Base-by-base conservation (phyloP, 352 stramenopile genomes). In the Saprolegnia diclina region DNA sequence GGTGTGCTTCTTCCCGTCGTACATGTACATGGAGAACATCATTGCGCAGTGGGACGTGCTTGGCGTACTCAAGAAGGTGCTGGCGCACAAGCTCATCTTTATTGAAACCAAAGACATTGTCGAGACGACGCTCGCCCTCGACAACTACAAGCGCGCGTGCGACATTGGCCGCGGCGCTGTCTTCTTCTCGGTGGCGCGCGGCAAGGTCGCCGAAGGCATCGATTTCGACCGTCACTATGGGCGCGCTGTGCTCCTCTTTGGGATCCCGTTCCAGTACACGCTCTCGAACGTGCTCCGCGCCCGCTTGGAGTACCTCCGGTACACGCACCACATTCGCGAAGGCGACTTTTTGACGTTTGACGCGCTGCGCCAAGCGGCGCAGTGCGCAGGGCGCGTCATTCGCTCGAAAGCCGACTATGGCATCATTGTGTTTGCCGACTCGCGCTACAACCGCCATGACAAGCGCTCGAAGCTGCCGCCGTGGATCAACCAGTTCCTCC, bases 81-180 rank as follows among this genome's bases (percentile, higher is more conserved):
- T 98, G 11, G 86, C 97, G 48, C 91, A 95, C 65, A 99, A 99
- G 79, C 76, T 99, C 19, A 78, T 99, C 11, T 99, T 99, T 68
- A 98, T 99, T 50, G 97, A 99, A 81, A 99, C 97, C 10, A 99
- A 99, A 67, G 97, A 99, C 79, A 97, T 99, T 59, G 95, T 99
- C 26, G 97, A 99, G 79, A 99, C 97, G 22, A 99, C 97, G 16
- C 76, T 99, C 37, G 97, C 97, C 16, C 80, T 99, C 22, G 94
- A 99, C 71, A 99, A 99, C 75, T 99, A 97, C 85, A 96, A 97
- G 71, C 92, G 97, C 64, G 97, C 97, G 0, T 99, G 97, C 74
- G 85, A 94, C 40, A 92, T 85, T 59, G 97, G 97, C 32, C 88
- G 97, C 24, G 97, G 97, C 11, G 97, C 96, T 9, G 89, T 99